Conservation (phyloP, 2,329 filamentous ascomycete genomes). For the Cordyceps cicadae region DNA sequence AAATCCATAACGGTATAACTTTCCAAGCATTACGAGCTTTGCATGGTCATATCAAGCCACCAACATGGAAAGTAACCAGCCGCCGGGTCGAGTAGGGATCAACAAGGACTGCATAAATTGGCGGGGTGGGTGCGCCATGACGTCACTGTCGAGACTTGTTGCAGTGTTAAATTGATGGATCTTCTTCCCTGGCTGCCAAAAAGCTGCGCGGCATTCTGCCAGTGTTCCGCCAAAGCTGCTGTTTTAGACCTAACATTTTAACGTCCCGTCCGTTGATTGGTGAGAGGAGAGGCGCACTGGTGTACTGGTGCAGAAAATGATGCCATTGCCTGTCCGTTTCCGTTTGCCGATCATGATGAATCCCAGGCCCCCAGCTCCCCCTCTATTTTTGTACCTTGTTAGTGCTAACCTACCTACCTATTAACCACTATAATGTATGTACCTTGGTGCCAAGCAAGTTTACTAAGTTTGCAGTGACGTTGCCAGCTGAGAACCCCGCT, state of each 20-base stretch:
- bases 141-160: background rate
- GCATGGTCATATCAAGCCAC: too few species aligned
- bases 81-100: too few species aligned
- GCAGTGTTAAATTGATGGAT: background rate
- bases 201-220: background rate
- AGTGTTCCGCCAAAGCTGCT: background rate
- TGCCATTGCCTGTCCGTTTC: background rate
- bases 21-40: too few species aligned
- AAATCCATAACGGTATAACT: too few species aligned
- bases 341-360: background rate
- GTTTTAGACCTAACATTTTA: background rate
- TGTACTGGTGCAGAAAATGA: conserved; percentile 2
- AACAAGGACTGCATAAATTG: background rate
- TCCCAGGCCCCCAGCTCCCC: too few species aligned
- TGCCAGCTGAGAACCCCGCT: background rate
- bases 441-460: too few species aligned
- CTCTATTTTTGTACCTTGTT: too few species aligned
- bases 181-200: background rate
- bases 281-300: background rate
- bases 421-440: too few species aligned
- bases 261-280: background rate
- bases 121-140: background rate
- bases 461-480: conserved; percentile 4
- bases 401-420: too few species aligned
- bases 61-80: too few species aligned